Percentiles rank a stretch among this genome's conserved stretches.
Conservation (phyloP, 78 protist species). For the Trichosphaerium sp. region DNA sequence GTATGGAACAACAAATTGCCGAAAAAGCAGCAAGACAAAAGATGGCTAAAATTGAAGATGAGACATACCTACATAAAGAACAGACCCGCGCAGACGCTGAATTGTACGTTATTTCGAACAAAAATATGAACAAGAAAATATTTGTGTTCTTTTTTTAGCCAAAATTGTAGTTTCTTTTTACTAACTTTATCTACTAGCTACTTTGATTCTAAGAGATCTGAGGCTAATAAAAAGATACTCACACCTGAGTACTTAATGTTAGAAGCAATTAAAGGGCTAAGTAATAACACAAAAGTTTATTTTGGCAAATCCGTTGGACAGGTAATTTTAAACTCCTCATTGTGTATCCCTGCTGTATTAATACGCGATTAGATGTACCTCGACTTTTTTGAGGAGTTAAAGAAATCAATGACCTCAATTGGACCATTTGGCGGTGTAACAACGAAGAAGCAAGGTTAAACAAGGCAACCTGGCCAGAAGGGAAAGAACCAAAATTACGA, state of each 20-base stretch:
- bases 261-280: neutral
- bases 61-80: neutral
- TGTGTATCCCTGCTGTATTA: too few species aligned
- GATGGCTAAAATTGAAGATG: neutral
- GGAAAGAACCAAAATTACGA: too few species aligned
- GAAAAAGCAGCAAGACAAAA: constrained; percentile 2
- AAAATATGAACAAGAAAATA: neutral
- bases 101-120: neutral
- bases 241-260: neutral
- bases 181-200: neutral
- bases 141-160: neutral
- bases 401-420: too few species aligned
- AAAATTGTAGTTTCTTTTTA: neutral
- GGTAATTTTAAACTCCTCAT: too few species aligned
- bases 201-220: too few species aligned
- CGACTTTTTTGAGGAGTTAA: too few species aligned
- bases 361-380: too few species aligned
- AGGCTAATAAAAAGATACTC: too few species aligned
- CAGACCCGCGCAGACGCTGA: constrained; percentile 8
- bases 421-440: too few species aligned
- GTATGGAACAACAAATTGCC: neutral
- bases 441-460: too few species aligned
- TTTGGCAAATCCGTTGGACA: too few species aligned
- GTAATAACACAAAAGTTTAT: constrained; percentile 41
- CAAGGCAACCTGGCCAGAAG: too few species aligned